Conservation (phyloP, 345 rosid genomes). For the Eucalyptus shirleyi region DNA sequence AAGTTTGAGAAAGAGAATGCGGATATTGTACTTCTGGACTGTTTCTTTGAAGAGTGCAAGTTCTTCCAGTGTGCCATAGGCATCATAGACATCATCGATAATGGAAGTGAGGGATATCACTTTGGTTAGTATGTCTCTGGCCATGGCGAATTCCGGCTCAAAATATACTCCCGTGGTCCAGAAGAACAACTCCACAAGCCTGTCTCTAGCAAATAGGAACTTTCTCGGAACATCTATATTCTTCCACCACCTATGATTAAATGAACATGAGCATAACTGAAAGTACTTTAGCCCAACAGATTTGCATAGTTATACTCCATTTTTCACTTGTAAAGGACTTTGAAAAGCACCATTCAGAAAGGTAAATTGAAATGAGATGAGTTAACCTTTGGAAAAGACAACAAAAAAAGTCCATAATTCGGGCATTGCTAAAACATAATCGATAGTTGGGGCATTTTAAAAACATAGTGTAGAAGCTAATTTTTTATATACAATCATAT, state of each 20-base stretch:
- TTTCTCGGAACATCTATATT: not conserved
- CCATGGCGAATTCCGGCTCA: not conserved
- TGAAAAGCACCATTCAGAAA: not conserved
- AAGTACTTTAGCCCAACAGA: not conserved
- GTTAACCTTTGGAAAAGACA: not conserved
- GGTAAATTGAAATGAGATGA: not conserved
- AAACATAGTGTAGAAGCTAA: no score
- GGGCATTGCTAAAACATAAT: no score
- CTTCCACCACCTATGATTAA: slow-evolving; percentile 7
- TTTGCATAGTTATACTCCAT: not conserved
- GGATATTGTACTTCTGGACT: not conserved
- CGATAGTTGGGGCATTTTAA: no score
- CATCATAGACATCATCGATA: not conserved
- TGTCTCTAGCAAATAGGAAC: slow-evolving; percentile 3
- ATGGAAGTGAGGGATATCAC: not conserved
- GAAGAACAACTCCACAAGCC: not conserved
- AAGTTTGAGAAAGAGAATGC: not conserved
- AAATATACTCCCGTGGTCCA: not conserved
- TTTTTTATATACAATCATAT: no score
- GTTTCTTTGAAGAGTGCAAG: not conserved
- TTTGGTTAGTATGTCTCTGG: not conserved
- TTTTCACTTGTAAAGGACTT: not conserved
- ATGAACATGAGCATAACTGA: not conserved
- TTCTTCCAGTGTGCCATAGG: not conserved
- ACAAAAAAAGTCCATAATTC: no score